Base-by-base conservation (phyloP, 2,329 filamentous ascomycete genomes). In the Fusarium illudens region DNA sequence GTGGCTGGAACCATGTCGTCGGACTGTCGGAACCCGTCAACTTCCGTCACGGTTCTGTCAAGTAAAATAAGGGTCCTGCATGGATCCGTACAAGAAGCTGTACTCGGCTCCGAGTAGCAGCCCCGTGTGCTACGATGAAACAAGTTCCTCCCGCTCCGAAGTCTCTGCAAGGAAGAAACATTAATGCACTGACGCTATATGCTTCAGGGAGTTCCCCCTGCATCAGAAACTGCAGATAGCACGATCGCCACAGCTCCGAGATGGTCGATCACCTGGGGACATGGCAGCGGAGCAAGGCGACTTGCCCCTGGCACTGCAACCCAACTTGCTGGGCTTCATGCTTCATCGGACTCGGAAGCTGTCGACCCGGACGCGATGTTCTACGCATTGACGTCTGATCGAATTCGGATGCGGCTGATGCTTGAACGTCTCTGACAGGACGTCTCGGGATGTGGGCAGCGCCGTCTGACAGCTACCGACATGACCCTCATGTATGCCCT, bases 261-360 rank as follows among this genome's bases (percentile, higher is more conserved):
- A 56, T 53, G 63, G 33, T 51, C 42, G 46, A 50, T 48, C 60
- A 17, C 53, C 50, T 42, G 36, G 36, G 30, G 44, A 50, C 46
- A 60, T 34, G 49, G 25, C 13, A 50, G 62, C 30, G 48, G 29
- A 22, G 39, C 32, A 39, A 65, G 32, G 50, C 33, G 48, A 55
- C 37, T 25, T 54, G 65, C 55, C 62, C 58, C 55, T 69, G 66
- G 54, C 52, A 60, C 59, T 71, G 68, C 50, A 69, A 57, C 67
- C 54, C 67, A 56, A 53, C 25, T 13, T 22, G 12, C 37, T 30
- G 42, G 46, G 49, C 34, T 48, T 42, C 42, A 44, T 44, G 25
- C 49, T 33, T 52, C 30, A 46, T 62, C 67, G 69, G 67, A 48
- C 30, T 58, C 52, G 32, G 36, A 17, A 58, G 53, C 69, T 64